A percentile compares a stretch with the other conserved stretches of the same genome.
Evolutionary conservation across 2,329 filamentous ascomycete genomes (phyloP).

Genomic region (Drechslerella dactyloides): DNA sequence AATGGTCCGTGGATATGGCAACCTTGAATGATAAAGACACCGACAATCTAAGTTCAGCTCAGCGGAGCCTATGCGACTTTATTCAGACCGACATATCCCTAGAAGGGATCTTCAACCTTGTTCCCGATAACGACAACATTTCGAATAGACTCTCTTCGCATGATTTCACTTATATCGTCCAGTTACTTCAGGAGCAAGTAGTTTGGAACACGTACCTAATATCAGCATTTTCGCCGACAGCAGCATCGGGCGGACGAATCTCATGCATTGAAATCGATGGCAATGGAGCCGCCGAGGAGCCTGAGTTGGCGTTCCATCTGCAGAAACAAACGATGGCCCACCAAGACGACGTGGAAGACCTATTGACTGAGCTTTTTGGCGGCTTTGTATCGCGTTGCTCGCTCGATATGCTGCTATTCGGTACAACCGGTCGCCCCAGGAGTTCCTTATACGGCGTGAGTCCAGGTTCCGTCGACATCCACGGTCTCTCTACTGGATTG

Average conservation of each 20-base stretch:
- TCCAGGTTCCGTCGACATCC: constrained; percentile 30
- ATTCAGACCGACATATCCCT: constrained; percentile 19
- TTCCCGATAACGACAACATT: constrained; percentile 44
- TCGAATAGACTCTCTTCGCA: constrained; percentile 28
- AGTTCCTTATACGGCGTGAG: constrained; percentile 40
- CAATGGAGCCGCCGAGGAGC: constrained; percentile 25
- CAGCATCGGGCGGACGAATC: constrained; percentile 22
- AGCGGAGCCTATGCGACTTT: constrained; percentile 36
- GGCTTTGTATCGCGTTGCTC: constrained; percentile 31
- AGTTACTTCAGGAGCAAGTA: constrained; percentile 35
- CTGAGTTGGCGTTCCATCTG: constrained; percentile 21
- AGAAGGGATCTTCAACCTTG: constrained; percentile 36
- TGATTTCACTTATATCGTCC: constrained; percentile 38
- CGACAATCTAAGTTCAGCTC: constrained; percentile 31
- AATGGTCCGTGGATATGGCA: constrained; percentile 39
- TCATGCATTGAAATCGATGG: constrained; percentile 39
- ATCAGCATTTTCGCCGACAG: constrained; percentile 19
- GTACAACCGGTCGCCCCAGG: constrained; percentile 28
- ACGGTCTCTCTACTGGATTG: constrained; percentile 24
- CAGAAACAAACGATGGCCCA: constrained; percentile 21
- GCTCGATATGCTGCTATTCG: constrained; percentile 35
- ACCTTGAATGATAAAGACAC: constrained; percentile 41
- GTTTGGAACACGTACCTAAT: constrained; percentile 49
- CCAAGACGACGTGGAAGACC: constrained; percentile 41
- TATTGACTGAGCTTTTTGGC: constrained; percentile 34